phyloP scores from a whole-genome alignment of 768 basidiomycete genomes.

The Tylopilus felleus region DNA sequence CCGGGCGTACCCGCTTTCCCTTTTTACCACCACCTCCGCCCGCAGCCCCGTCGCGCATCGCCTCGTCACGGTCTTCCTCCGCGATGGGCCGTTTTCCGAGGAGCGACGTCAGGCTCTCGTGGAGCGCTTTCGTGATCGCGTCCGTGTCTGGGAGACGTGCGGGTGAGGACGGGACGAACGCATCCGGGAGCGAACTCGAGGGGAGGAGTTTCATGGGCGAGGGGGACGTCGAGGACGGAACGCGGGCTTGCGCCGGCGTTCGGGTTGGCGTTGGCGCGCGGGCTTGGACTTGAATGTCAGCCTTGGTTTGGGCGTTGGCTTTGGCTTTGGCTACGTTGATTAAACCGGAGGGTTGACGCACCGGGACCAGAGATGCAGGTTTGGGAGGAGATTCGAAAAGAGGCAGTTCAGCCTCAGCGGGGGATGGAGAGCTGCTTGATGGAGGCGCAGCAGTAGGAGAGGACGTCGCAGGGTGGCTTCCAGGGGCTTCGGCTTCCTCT shows the following conservation, averaged over 20 bases:
- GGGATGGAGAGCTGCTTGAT: conserved; percentile 29
- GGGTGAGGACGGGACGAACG: conserved; percentile 21
- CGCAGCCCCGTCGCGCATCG: conserved; percentile 12
- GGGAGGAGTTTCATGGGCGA: conserved; percentile 49
- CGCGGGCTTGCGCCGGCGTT: conserved; percentile 28
- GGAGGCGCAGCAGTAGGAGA: conserved; percentile 24
- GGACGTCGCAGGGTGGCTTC: conserved; percentile 1
- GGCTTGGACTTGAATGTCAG: neutral
- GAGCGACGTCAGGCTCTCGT: conserved; percentile 65
- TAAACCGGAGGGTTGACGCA: neutral
- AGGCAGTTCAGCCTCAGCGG: conserved; percentile 1
- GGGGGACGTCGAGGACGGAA: conserved; percentile 59
- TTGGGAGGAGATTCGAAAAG: neutral
- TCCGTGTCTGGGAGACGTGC: conserved; percentile 40
- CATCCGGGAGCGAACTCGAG: conserved; percentile 15
- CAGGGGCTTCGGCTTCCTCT: conserved; percentile 3
- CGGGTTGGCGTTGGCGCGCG: conserved; percentile 16
- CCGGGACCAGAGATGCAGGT: neutral
- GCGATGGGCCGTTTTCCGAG: conserved; percentile 62
- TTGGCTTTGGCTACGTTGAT: conserved; percentile 24
- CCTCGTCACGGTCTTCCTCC: conserved; percentile 34
- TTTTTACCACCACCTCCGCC: conserved; percentile 11
- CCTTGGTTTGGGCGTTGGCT: too few relatives aligned
- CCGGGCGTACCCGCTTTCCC: conserved; percentile 39
- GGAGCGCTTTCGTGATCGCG: conserved; percentile 54